Base-by-base conservation (phyloP, 345 rosid species). In the Eucalyptus victrix region DNA sequence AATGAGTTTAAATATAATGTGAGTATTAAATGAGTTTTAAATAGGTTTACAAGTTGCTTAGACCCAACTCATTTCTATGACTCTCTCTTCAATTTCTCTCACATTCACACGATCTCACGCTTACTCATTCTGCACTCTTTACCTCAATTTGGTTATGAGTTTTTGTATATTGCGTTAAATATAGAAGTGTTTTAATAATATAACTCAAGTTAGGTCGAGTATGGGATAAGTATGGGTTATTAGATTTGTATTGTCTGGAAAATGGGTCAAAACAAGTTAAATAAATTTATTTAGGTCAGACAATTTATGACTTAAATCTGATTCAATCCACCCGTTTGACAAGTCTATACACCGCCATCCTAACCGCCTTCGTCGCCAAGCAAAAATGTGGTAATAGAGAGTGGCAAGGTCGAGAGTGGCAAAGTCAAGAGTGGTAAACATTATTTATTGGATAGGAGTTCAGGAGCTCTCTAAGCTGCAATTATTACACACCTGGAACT, bases 81-180 rank as follows among this genome's bases (percentile, higher is more conserved):
- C 10, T 53, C 18, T 49, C 17, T 49, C 7, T 2, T 49, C 7
- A 51, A 18, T 51, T 1, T 51, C 9, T 51, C 23, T 18, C 23
- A 51, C 56, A 18, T 51, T 51, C 2, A 0, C 24, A 0, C 10
- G 0, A 53, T 19, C 24, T 53, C 24, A 0, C 0, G 5, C 0
- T 19, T 19, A 0, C 5, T 8, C 23, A 53, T 0, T 53, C 0
- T 19, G 5, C 10, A 19, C 5, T 53, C 2, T 7, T 53, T 19
- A 53, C 5, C 24, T 8, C 0, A 53, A 1, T 53, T 53, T 53
- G 56, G 56, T 19, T 53, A 53, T 53, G 24, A 53, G 5, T 53
- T 53, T 18, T 53, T 0, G 0, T 53, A 53, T 0, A 53, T 53
- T 19, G 0, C 0, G 10, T 19, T 53, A 53, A 53, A 19, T 7